Conservation (phyloP, 768 basidiomycete genomes). For the Suillus lakei region DNA sequence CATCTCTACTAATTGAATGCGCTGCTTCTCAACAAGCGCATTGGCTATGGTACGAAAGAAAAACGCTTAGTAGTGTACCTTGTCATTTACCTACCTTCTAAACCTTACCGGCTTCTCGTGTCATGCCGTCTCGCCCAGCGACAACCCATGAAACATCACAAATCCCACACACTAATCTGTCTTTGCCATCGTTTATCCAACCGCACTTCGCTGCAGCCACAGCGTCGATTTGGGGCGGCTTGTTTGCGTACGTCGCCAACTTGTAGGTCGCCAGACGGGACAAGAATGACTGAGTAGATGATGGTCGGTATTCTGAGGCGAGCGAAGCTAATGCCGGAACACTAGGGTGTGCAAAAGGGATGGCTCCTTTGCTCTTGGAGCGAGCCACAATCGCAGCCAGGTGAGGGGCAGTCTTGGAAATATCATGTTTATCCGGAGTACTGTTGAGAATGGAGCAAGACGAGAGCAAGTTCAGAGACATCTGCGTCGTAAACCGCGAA, state of each 20-base stretch:
- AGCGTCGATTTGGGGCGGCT: slow-evolving; percentile 73
- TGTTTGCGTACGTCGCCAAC: slow-evolving; percentile 79
- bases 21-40: slow-evolving; percentile 76
- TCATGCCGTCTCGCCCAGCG: slow-evolving; percentile 71
- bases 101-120: slow-evolving; percentile 69
- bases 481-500: slow-evolving; percentile 7
- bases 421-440: slow-evolving; percentile 21
- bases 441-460: slow-evolving; percentile 17
- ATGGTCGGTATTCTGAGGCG: slow-evolving; percentile 74
- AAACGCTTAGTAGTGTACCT: slow-evolving; percentile 19
- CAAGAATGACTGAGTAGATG: slow-evolving; percentile 75
- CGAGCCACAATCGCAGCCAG: slow-evolving; percentile 72
- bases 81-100: slow-evolving; percentile 39
- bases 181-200: slow-evolving; percentile 85
- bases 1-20: slow-evolving; percentile 60
- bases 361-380: slow-evolving; percentile 46
- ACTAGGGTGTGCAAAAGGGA: slow-evolving; percentile 49
- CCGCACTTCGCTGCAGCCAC: slow-evolving; percentile 84
- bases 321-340: slow-evolving; percentile 24
- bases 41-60: slow-evolving; percentile 50
- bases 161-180: slow-evolving; percentile 73
- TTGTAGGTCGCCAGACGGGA: slow-evolving; percentile 78
- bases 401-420: slow-evolving; percentile 68
- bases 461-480: slow-evolving; percentile 6
- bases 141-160: slow-evolving; percentile 79